phyloP scores from a whole-genome alignment of 1,284 basidiomycete genomes.

The Laetiporus sulphureus region DNA sequence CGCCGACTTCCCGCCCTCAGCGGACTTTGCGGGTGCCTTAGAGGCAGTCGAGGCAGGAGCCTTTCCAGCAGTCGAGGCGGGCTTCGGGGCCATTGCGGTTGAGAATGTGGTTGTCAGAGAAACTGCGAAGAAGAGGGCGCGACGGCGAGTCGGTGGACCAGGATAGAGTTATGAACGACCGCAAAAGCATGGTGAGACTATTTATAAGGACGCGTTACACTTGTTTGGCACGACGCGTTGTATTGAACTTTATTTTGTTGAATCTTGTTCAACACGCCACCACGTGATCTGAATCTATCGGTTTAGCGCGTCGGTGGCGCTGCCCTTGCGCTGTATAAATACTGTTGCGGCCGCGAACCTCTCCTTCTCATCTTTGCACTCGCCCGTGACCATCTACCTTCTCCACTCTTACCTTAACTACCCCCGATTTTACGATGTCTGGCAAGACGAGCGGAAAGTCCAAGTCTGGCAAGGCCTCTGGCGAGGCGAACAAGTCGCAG shows the following conservation, averaged over 20 bases:
- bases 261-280: constrained; percentile 13
- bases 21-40: constrained; percentile 72
- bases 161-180: constrained; percentile 14
- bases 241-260: constrained; percentile 27
- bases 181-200: constrained; percentile 8
- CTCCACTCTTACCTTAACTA: constrained; percentile 4
- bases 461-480: constrained; percentile 55
- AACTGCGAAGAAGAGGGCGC: constrained; percentile 1
- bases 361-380: constrained; percentile 8
- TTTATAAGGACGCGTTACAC: constrained; percentile 26
- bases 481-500: constrained; percentile 44
- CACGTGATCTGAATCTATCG: constrained; percentile 14
- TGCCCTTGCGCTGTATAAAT: constrained; percentile 12
- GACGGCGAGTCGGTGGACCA: constrained; percentile 7
- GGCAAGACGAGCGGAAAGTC: constrained; percentile 53
- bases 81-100: constrained; percentile 31
- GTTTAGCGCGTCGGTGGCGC: constrained; percentile 9
- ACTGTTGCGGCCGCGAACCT: constrained; percentile 1
- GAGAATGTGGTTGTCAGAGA: constrained; percentile 5
- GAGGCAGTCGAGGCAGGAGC: constrained; percentile 56
- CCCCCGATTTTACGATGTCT: constrained; percentile 36
- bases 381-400: constrained; percentile 8
- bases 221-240: constrained; percentile 29
- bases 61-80: constrained; percentile 43
- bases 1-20: constrained; percentile 62